phyloP scores from a whole-genome alignment of 192 early-diverging fungal genomes.

The Coemansia aciculifera region DNA sequence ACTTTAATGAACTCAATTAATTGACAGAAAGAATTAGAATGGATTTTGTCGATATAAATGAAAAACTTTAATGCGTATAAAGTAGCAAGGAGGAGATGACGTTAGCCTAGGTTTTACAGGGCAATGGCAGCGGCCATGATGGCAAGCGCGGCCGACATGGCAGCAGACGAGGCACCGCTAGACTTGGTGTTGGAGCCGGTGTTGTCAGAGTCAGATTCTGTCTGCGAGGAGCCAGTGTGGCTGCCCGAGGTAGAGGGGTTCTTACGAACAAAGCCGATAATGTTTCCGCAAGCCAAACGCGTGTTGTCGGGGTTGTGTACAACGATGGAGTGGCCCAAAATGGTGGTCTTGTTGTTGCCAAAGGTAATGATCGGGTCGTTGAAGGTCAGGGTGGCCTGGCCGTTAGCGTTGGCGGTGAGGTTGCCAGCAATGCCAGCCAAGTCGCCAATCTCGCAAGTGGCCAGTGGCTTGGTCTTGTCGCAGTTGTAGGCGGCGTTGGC shows the following conservation, averaged over 20 bases:
- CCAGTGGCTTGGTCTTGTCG: conserved; percentile 12
- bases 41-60: background rate
- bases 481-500: conserved; percentile 40
- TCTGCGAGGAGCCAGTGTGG: background rate
- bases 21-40: background rate
- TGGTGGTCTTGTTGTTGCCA: conserved; percentile 36
- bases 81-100: background rate
- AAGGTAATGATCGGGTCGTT: conserved; percentile 50
- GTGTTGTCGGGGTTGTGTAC: conserved; percentile 56
- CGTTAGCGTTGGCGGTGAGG: conserved; percentile 37
- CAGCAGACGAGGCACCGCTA: conserved; percentile 14
- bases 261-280: conserved; percentile 40
- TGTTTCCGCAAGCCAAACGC: conserved; percentile 61
- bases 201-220: background rate
- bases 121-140: conserved; percentile 21
- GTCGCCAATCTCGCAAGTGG: conserved; percentile 62
- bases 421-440: conserved; percentile 59
- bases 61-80: background rate
- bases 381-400: conserved; percentile 21
- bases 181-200: background rate
- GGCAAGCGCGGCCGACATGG: conserved; percentile 16
- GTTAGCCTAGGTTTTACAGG: conserved; percentile 3
- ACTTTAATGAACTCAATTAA: background rate
- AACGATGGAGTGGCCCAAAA: conserved; percentile 61
- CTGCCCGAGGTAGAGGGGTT: conserved; percentile 6